Conservation (phyloP, 208 protist species). For the Trypanosoma platydactyli region DNA sequence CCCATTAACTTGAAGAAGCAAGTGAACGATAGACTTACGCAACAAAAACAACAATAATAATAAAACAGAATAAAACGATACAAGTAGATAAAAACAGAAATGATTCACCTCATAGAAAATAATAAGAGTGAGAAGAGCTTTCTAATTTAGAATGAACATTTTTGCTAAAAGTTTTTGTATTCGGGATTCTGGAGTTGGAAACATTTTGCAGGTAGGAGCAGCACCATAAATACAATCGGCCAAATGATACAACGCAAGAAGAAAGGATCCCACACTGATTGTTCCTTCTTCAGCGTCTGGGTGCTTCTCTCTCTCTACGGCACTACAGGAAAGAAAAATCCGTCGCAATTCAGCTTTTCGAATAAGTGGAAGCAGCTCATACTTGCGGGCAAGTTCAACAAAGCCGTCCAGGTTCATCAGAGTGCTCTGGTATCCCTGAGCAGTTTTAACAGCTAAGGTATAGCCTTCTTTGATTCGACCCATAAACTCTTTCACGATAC, state of each 20-base stretch:
- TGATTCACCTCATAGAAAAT: neutral
- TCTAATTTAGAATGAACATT: constrained; percentile 54
- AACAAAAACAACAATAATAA: neutral
- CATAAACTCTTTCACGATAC: constrained; percentile 36
- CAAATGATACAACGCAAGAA: constrained; percentile 49
- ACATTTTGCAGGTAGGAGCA: constrained; percentile 37
- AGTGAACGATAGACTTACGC: neutral
- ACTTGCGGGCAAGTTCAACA: constrained; percentile 33
- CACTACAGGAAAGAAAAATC: constrained; percentile 47
- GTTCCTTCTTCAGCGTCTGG: constrained; percentile 24
- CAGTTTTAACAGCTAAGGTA: constrained; percentile 12
- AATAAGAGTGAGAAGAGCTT: neutral
- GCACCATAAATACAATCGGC: constrained; percentile 58
- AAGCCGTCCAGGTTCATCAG: constrained; percentile 50
- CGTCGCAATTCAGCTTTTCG: constrained; percentile 35
- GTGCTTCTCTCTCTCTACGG: constrained; percentile 15
- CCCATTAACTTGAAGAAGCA: neutral
- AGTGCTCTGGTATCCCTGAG: constrained; percentile 20
- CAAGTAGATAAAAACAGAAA: constrained; percentile 7
- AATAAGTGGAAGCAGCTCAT: constrained; percentile 55
- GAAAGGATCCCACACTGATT: constrained; percentile 36
- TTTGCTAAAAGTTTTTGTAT: constrained; percentile 63
- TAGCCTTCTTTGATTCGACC: constrained; percentile 47
- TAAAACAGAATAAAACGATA: constrained; percentile 11
- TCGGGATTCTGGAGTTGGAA: constrained; percentile 42